Evolutionary conservation across 371 early-diverging fungal species (phyloP), one percentile per base, ranked within the genome.

Genomic region (Rhizomucor miehei): DNA sequence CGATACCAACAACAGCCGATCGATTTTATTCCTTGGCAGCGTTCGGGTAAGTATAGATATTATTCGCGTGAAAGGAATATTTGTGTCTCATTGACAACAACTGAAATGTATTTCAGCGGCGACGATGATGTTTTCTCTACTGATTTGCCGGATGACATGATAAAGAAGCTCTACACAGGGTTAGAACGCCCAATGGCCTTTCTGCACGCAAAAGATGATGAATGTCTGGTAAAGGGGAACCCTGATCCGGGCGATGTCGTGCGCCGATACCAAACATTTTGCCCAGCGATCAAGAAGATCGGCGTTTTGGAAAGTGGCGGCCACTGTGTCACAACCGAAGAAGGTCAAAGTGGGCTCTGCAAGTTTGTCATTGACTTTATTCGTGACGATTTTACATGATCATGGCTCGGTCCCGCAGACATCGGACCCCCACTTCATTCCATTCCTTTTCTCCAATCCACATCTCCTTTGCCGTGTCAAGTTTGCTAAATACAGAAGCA

Each of bases 361-460:
- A 48, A 47, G 12, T 38, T 56, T 57, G 62, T 62, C 13, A 2
- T 57, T 12, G 45, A 59, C 21, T 59, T 59, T 50, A 29, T 29
- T 29, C 29, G 29, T 8, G 29, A 29, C 29, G 29, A 29, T 8
- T 29, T 29, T 79, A 85, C 83, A 77, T 76, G 67, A 90, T 84
- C 14, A 90, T 61, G 1, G 85, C 75, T 35, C 89, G 80, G 45
- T 92, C 89, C 36, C 83, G 73, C 12, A 90, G 66, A 40, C 81
- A 74, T 44, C 84, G 77, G 35, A 82, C 69, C 0, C 92, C 92
- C 43, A 83, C 63, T 44, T 87, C 75, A 3, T 77, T 66, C 93
- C 94, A 94, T 62, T 94, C 93, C 21, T 66, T 54, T 16, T 59
- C 44, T 1, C 82, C 81, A 37, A 94, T 81, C 91, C 92, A 93